These are phyloP conservation scores for Aureobasidium vineae DNA, from an alignment of 2,329 filamentous ascomycete genomes.

Conservation along the genomic window DNA sequence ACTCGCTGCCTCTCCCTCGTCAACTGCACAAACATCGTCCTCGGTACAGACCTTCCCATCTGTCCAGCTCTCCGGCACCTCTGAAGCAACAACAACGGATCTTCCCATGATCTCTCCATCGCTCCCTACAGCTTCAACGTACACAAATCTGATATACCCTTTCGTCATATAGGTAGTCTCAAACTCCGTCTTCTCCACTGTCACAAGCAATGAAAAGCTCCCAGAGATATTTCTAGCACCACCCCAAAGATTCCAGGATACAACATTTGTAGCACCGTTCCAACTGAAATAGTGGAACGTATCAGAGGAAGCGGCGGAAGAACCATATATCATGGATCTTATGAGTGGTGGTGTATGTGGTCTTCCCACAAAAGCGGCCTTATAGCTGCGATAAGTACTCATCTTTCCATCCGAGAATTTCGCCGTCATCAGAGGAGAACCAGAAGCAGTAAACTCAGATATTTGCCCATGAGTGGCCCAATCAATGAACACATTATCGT, in stretches of 20 bases:
- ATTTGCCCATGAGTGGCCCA: conserved; percentile 41
- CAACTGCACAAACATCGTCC: background rate
- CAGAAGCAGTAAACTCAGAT: conserved; percentile 37
- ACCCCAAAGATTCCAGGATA: conserved; percentile 39
- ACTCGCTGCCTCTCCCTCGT: no score
- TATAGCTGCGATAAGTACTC: conserved; percentile 44
- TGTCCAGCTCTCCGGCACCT: background rate
- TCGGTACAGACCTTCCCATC: background rate
- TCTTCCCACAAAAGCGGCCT: conserved; percentile 39
- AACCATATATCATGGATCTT: conserved; percentile 37
- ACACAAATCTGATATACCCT: background rate
- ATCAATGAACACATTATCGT: conserved; percentile 40
- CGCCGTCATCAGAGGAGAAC: conserved; percentile 38
- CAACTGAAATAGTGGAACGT: conserved; percentile 39
- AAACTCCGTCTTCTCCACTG: conserved; percentile 21
- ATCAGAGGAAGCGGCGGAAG: conserved; percentile 32
- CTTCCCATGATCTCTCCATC: background rate
- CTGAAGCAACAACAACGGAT: background rate
- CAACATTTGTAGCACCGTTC: conserved; percentile 44
- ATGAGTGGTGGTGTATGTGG: conserved; percentile 33
- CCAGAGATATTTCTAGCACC: background rate
- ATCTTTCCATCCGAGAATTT: conserved; percentile 38
- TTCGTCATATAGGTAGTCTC: conserved; percentile 22
- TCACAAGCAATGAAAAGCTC: background rate
- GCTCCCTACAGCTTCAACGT: background rate